Conservation (phyloP, 768 basidiomycete species). For the Coprinopsis sp. region DNA sequence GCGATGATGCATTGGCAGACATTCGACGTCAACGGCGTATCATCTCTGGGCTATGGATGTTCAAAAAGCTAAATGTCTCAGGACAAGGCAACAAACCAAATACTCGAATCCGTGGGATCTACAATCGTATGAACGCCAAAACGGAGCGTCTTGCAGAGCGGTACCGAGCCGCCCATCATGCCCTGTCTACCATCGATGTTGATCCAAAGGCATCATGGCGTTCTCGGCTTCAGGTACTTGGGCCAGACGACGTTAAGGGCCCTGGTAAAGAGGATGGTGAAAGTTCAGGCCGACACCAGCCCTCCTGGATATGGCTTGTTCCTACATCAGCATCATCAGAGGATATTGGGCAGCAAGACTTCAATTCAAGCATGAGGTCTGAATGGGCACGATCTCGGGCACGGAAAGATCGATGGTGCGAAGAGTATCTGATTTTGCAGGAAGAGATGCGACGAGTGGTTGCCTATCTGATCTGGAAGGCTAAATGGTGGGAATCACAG, state of each 20-base stretch:
- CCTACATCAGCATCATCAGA: not conserved
- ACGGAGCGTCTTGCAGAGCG: slow-evolving; percentile 7
- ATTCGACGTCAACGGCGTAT: slow-evolving; percentile 14
- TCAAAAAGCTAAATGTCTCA: slow-evolving; percentile 19
- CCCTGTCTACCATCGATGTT: slow-evolving; percentile 2
- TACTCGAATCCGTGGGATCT: slow-evolving; percentile 13
- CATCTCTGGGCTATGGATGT: slow-evolving; percentile 13
- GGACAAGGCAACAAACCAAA: slow-evolving; percentile 19
- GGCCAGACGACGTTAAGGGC: slow-evolving; percentile 10
- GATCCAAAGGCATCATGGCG: slow-evolving; percentile 17
- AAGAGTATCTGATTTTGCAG: not conserved
- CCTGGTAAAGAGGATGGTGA: slow-evolving; percentile 14
- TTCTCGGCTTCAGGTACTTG: slow-evolving; percentile 4
- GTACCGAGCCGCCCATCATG: slow-evolving; percentile 14
- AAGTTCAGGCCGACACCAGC: slow-evolving; percentile 2
- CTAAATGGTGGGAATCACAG: not conserved
- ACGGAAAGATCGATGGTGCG: not conserved
- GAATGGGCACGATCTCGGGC: not conserved
- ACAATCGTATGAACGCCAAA: slow-evolving; percentile 11
- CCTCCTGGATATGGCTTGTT: slow-evolving; percentile 24
- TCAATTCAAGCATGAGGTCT: not conserved
- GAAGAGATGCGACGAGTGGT: not conserved
- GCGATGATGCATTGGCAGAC: slow-evolving; percentile 17
- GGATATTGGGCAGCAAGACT: too few relatives aligned
- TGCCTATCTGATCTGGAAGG: not conserved